Percentiles rank a stretch among this genome's conserved stretches.
Evolutionary conservation across 805 yeast genomes (phyloP).

Genomic region (Jamesozyma jinghongensis): DNA sequence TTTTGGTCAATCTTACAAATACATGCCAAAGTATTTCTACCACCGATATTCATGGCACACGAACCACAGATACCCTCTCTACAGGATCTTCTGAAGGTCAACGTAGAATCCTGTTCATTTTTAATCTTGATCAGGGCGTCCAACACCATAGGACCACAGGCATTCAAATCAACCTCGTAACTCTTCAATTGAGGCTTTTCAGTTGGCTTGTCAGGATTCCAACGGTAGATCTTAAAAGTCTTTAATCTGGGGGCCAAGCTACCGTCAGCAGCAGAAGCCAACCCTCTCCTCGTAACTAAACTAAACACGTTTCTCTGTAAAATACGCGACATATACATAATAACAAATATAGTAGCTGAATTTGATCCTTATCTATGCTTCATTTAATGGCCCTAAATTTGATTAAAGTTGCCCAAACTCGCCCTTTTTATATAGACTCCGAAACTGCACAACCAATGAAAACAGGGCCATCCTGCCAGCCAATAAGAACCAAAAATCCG

Average conservation of each 20-base stretch:
- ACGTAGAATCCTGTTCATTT: constrained; percentile 91
- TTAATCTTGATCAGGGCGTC: constrained; percentile 93
- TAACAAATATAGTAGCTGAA: no score
- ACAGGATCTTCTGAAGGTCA: constrained; percentile 96
- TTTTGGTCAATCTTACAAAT: constrained; percentile 87
- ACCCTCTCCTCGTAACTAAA: constrained; percentile 12
- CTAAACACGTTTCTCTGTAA: constrained; percentile 3
- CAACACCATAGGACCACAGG: constrained; percentile 96
- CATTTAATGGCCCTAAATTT: no score
- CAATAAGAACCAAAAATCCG: neutral
- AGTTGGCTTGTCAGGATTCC: constrained; percentile 97
- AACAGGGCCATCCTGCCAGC: neutral
- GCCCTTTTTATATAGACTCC: neutral
- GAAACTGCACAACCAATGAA: neutral
- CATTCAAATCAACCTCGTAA: constrained; percentile 76
- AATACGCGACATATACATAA: neutral
- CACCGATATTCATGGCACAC: constrained; percentile 99
- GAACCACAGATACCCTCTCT: constrained; percentile 99
- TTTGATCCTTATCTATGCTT: no score
- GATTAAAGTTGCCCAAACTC: neutral
- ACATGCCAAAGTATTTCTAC: constrained; percentile 94
- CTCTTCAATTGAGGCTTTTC: constrained; percentile 79
- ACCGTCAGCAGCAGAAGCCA: constrained; percentile 28
- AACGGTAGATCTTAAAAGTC: constrained; percentile 88
- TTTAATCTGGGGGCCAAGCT: constrained; percentile 51